Evolutionary conservation across 1,284 basidiomycete species (phyloP), one percentile per base, ranked within the genome.

Genomic region (Naganishia liquefaciens): DNA sequence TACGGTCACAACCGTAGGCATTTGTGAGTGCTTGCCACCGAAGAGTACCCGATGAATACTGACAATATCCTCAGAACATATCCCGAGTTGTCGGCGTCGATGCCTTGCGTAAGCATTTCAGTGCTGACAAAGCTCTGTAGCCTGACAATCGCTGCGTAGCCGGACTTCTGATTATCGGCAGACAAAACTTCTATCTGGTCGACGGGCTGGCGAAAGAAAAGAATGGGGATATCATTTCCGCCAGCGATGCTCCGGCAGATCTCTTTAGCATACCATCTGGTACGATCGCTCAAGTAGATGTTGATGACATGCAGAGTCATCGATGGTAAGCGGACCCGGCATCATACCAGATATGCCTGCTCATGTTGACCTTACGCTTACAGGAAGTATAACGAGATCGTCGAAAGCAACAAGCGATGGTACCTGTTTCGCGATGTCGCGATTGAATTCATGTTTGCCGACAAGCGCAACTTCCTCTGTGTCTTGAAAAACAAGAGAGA

Each of bases 371-470:
- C 19, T 33, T 65, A 44, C 54, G 44, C 30, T 15, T 65, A 58
- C 68, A 93, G 91, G 91, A 78, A 85, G 0, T 90, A 91, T 71
- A 84, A 85, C 39, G 89, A 93, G 72, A 82, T 96, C 42, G 82
- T 87, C 21, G 86, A 86, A 33, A 88, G 85, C 72, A 88, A 89
- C 67, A 88, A 90, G 75, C 87, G 90, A 65, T 87, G 87, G 1
- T 94, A 91, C 80, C 77, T 95, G 33, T 94, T 96, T 79, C 85
- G 91, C 33, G 91, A 95, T 73, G 90, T 94, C 43, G 92, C 87
- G 87, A 81, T 93, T n/a, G 91, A 94, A 76, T 83, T 93, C 17
- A 93, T 93, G 78, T 92, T 94, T 81, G 88, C 87, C 69, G 91
- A 94, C 73, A 91, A 89, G 71, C 84, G 89, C 17, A 92, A 89